phyloP scores from a whole-genome alignment of 2,329 filamentous ascomycete species.

The Aspergillus viridinutans region DNA sequence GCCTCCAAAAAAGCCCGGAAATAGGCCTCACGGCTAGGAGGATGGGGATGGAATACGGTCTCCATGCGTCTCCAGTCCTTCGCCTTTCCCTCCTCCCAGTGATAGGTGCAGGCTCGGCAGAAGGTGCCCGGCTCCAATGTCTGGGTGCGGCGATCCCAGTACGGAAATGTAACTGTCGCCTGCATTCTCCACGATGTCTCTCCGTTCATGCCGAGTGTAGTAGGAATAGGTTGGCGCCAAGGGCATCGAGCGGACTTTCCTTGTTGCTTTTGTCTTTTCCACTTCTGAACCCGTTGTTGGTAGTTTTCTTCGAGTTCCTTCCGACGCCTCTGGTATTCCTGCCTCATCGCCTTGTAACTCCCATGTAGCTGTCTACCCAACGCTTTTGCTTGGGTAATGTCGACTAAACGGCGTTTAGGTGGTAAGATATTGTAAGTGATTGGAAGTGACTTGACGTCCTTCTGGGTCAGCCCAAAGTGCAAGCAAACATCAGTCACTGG shows the following conservation, averaged over 20 bases:
- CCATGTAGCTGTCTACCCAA: conserved; percentile 2
- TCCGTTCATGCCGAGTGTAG: background rate
- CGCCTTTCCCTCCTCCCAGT: background rate
- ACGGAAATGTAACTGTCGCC: conserved; percentile 5
- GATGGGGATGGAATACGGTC: background rate
- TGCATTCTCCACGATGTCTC: background rate
- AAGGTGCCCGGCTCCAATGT: conserved; percentile 5
- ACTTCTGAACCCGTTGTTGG: background rate
- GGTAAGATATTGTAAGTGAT: background rate
- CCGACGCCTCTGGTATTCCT: too few relatives aligned
- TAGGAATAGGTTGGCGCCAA: background rate
- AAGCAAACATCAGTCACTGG: background rate
- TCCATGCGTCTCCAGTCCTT: background rate
- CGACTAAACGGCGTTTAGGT: background rate
- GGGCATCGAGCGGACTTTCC: background rate
- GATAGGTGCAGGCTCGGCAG: conserved; percentile 9
- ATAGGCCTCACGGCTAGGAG: background rate
- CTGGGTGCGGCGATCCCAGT: conserved; percentile 4
- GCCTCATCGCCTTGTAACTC: background rate
- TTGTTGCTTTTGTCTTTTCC: background rate
- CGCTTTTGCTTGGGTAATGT: conserved; percentile 1
- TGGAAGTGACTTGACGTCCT: background rate
- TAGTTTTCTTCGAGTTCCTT: background rate
- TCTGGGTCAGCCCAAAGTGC: background rate
- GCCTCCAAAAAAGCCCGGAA: conserved; percentile 1